phyloP scores from a whole-genome alignment of 495 filamentous ascomycete genomes.

The Aspergillus sparsus region DNA sequence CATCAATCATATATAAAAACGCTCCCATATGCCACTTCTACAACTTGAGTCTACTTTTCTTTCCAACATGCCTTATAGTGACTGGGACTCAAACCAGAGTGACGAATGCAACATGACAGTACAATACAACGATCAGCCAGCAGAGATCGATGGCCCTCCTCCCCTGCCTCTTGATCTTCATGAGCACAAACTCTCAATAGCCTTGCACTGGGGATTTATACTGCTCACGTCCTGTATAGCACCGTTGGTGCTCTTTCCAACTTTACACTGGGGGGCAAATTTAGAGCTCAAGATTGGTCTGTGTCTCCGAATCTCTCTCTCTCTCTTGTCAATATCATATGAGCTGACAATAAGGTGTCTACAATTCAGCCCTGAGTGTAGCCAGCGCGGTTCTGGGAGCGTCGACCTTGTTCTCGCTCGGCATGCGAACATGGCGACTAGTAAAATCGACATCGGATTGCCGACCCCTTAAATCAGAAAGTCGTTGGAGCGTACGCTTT shows the following conservation, averaged over 20 bases:
- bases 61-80: neutral
- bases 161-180: constrained; percentile 17
- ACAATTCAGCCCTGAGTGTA: constrained; percentile 17
- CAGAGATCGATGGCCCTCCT: constrained; percentile 12
- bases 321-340: neutral
- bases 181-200: constrained; percentile 16
- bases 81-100: constrained; percentile 6
- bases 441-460: constrained; percentile 12
- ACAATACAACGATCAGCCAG: neutral
- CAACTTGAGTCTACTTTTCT: neutral
- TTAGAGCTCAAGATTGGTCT: constrained; percentile 10
- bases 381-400: constrained; percentile 16
- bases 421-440: constrained; percentile 15
- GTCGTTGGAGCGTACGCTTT: constrained; percentile 17
- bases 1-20: neutral
- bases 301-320: neutral
- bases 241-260: constrained; percentile 17
- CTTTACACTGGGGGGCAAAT: constrained; percentile 15
- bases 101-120: constrained; percentile 12
- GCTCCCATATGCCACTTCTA: neutral
- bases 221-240: constrained; percentile 18
- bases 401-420: constrained; percentile 15
- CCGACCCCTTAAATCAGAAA: constrained; percentile 15
- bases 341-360: constrained; percentile 2
- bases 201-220: constrained; percentile 12